Base-by-base conservation (phyloP, 2,329 filamentous ascomycete species). In the Phaeoacremonium minimum region DNA sequence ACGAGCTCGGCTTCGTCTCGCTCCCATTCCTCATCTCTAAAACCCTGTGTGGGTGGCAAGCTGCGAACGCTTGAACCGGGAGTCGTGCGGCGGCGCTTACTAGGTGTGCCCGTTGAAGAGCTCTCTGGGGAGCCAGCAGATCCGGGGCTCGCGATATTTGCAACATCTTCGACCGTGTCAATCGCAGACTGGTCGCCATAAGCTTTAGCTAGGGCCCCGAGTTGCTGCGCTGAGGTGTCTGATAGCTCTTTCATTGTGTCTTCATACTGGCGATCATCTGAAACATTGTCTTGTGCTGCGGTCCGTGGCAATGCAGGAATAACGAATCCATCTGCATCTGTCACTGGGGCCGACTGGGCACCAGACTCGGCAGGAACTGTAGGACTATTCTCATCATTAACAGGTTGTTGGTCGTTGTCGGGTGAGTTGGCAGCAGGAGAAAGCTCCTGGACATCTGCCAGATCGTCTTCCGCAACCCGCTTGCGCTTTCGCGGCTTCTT, bases 1-100 rank as follows among this genome's bases (percentile, higher is more conserved):
- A 78, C 75, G 52, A 91, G 87, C 50, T 88, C 80, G 44, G 77
- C 73, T 50, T 86, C 83, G 32, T 78, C 75, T 16, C 67, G 63
- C 36, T 74, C 70, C 75, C 78, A 81, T 40, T 80, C 80, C 11
- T 80, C 75, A 35, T 77, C 71, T 38, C 81, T 76, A 71, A 32
- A 80, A 57, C 70, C 68, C 1, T 71, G 58, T 33, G 61, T 67
- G 9, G 56, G 46, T 17, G 52, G 40, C 19, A 56, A 52, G 28
- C 50, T 48, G 35, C 38, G 42, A n/a, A n/a, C n/a, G n/a, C n/a
- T n/a, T n/a, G n/a, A n/a, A n/a, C n/a, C n/a, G n/a, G n/a, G n/a
- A n/a, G n/a, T n/a, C n/a, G n/a, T n/a, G n/a, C n/a, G n/a, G n/a
- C n/a, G n/a, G 30, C 46, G 41, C 8, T 37, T 46, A 17, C 41